A percentile compares a stretch with the other conserved stretches of the same genome.
Evolutionary conservation across 768 basidiomycete genomes (phyloP).

Genomic region (Kwoniella pini): DNA sequence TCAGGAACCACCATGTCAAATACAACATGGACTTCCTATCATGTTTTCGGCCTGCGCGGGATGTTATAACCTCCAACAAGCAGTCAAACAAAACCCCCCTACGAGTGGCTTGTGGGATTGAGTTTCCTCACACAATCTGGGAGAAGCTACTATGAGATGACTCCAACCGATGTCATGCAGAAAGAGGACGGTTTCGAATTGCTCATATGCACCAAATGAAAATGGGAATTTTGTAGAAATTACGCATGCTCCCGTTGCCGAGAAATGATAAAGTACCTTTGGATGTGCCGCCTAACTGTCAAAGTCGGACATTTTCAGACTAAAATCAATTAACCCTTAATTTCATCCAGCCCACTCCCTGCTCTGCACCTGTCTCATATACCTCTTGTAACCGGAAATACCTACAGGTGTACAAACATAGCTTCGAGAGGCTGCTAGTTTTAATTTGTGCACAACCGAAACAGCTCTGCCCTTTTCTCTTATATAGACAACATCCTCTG

Average conservation of each 20-base stretch:
- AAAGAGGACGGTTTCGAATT: not conserved
- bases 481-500: not conserved
- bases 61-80: too few species aligned
- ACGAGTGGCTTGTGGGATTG: too few species aligned
- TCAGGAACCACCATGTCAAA: not conserved
- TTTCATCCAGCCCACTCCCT: not conserved
- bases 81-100: too few species aligned
- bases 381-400: not conserved
- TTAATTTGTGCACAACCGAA: not conserved
- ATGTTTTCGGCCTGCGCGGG: too few species aligned
- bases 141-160: not conserved
- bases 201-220: not conserved
- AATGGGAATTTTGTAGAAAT: not conserved
- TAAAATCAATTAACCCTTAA: not conserved
- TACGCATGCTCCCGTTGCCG: constrained; percentile 3
- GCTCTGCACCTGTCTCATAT: not conserved
- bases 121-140: too few species aligned
- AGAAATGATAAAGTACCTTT: constrained; percentile 9
- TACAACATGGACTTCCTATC: too few species aligned
- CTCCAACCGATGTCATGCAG: constrained; percentile 4
- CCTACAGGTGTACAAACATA: not conserved
- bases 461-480: not conserved
- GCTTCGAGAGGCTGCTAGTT: not conserved
- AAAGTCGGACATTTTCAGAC: constrained; percentile 1
- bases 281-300: not conserved